Base-by-base conservation (phyloP, 208 protist genomes). In the Crithidia mellificae region DNA sequence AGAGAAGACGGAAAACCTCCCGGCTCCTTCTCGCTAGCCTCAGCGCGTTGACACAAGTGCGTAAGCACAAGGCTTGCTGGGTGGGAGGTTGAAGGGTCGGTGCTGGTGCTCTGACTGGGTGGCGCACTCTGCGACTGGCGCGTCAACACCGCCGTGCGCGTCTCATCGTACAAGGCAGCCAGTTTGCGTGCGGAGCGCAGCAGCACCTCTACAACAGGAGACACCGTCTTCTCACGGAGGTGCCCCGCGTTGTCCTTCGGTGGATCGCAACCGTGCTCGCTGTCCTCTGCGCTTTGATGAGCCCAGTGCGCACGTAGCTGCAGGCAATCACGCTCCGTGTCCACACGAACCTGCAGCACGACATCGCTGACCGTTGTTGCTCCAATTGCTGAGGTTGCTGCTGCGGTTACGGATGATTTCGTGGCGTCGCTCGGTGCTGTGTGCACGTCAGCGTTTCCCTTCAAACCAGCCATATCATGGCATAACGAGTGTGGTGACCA, bases 171-270 rank as follows among this genome's bases (percentile, higher is more conserved):
- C 20, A 77, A 25, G 20, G 43, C 46, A n/a, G 78, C 78, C 30
- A 84, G 51, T 50, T 83, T 83, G n/a, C 47, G 43, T 29, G 68
- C 68, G 4, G 61, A 67, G 32, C 78, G 72, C 12, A 58, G 52
- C 17, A 83, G 64, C 44, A 83, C 67, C 68, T 72, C 66, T 63
- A 78, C 64, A 0, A 32, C 46, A 11, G 65, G 63, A 11, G 63
- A 70, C 57, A 27, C 54, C 6, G 4, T 25, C 32, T 24, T 1
- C 38, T 27, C 24, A 3, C 22, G 32, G 0, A 32, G 46, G 17
- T 51, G 6, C 19, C 20, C 12, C 7, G 64, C 41, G n/a, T 41
- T 20, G 46, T 51, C 22, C 22, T 27, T 51, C 14, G 46, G 5
- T 29, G 41, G 7, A 11, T 12, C 34, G 34, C 34, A 38, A 11